A percentile compares a stretch with the other conserved stretches of the same genome.
These are phyloP conservation scores for Pichia sp. DNA, from an alignment of 1,139 yeast species.

Conservation along the genomic window DNA sequence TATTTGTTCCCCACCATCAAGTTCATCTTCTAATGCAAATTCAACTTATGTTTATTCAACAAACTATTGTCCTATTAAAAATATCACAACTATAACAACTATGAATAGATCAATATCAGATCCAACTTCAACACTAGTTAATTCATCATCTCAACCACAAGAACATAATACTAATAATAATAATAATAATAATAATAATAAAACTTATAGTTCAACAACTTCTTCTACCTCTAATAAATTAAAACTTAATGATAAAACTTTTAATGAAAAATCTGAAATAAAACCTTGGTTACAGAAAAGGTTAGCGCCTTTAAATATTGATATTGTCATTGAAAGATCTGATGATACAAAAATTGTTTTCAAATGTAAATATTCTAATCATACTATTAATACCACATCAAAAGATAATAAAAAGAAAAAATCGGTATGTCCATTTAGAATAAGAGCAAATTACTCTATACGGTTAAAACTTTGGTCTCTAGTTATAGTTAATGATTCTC, in stretches of 20 bases:
- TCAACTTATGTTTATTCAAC: neutral
- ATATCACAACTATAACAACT: constrained; percentile 2
- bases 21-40: neutral
- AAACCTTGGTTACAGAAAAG: constrained; percentile 63
- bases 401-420: constrained; percentile 2
- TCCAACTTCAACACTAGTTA: too few relatives aligned
- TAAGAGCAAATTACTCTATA: constrained; percentile 59
- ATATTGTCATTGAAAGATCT: constrained; percentile 63
- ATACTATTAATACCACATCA: neutral
- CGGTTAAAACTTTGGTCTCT: constrained; percentile 54
- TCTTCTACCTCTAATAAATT: too few relatives aligned
- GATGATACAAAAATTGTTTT: constrained; percentile 64
- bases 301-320: constrained; percentile 46
- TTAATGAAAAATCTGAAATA: constrained; percentile 42
- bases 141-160: neutral
- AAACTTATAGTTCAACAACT: too few relatives aligned
- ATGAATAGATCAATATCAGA: too few relatives aligned
- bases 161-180: too few relatives aligned
- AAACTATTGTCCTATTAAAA: constrained; percentile 6
- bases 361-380: constrained; percentile 46
- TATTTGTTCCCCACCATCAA: neutral
- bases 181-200: too few relatives aligned
- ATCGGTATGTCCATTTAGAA: constrained; percentile 53
- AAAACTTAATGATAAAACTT: constrained; percentile 16
- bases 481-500: constrained; percentile 52